These are phyloP conservation scores for Blumeria hordei DNA, from an alignment of 2,329 filamentous ascomycete genomes.

Conservation along the genomic window DNA sequence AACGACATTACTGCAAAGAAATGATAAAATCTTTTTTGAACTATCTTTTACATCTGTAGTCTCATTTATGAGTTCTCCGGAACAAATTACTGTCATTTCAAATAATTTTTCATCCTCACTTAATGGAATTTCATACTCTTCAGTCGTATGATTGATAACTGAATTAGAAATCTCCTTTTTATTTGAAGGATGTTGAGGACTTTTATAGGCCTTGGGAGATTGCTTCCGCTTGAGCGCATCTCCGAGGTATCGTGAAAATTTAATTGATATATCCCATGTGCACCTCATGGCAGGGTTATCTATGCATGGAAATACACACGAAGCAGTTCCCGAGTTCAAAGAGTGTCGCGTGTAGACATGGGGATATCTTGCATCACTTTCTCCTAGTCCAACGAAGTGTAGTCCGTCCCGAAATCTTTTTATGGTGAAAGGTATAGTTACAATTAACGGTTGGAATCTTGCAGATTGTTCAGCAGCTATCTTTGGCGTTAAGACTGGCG, in stretches of 20 bases:
- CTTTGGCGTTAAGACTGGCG: constrained; percentile 13
- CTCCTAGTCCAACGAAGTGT: constrained; percentile 72
- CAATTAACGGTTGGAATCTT: constrained; percentile 31
- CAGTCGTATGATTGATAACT: constrained; percentile 2
- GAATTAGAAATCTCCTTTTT: constrained; percentile 16
- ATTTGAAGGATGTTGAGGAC: constrained; percentile 15
- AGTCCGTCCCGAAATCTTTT: constrained; percentile 61
- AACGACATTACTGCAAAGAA: constrained; percentile 49
- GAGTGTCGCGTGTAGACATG: constrained; percentile 79
- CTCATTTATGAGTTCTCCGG: constrained; percentile 72
- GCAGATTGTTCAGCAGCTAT: constrained; percentile 16
- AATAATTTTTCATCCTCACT: constrained; percentile 63
- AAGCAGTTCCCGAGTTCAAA: constrained; percentile 52
- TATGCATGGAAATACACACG: constrained; percentile 77
- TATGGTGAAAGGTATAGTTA: constrained; percentile 56
- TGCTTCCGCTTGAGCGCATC: constrained; percentile 35
- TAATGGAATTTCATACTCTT: constrained; percentile 19
- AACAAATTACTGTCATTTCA: constrained; percentile 78
- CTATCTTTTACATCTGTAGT: constrained; percentile 51
- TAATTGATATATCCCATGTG: constrained; percentile 73
- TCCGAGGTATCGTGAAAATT: constrained; percentile 63
- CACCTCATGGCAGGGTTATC: constrained; percentile 64
- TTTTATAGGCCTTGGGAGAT: constrained; percentile 17
- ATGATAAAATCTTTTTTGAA: constrained; percentile 69
- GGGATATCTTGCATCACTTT: constrained; percentile 60